phyloP scores from a whole-genome alignment of 345 rosid species.

The Rubroshorea leprosula region DNA sequence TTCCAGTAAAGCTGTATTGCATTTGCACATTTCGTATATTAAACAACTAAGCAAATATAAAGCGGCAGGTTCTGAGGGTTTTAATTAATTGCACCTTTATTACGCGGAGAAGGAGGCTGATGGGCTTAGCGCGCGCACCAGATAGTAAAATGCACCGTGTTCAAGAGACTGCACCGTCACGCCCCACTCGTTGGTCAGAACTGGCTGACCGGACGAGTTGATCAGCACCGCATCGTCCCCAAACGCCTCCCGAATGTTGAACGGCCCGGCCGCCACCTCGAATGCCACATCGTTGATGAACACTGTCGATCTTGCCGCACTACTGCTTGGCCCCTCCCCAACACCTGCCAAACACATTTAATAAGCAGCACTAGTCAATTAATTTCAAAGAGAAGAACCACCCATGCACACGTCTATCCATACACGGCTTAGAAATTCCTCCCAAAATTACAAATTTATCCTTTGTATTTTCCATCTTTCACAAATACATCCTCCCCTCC shows the following conservation, averaged over 20 bases:
- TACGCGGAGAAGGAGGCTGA: background rate
- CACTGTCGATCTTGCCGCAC: slow-evolving; percentile 43
- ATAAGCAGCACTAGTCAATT: slow-evolving; percentile 16
- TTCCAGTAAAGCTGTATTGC: too few species aligned
- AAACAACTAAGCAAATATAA: too few species aligned
- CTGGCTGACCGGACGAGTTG: slow-evolving; percentile 71
- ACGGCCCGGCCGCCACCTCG: slow-evolving; percentile 62
- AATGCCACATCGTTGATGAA: slow-evolving; percentile 85
- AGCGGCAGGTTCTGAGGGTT: too few species aligned
- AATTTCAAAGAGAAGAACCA: slow-evolving; percentile 13
- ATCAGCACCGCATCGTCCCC: slow-evolving; percentile 76
- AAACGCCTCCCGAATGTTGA: slow-evolving; percentile 79
- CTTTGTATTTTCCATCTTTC: too few species aligned
- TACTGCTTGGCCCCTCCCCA: slow-evolving; percentile 17
- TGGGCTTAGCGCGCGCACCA: slow-evolving; percentile 30
- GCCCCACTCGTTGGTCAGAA: slow-evolving; percentile 82
- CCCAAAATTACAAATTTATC: too few species aligned
- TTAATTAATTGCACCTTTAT: background rate
- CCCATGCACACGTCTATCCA: slow-evolving; percentile 58
- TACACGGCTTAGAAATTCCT: too few species aligned
- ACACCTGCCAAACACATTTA: slow-evolving; percentile 21
- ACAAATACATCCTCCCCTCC: too few species aligned
- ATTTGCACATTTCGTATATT: too few species aligned
- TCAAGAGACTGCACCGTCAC: slow-evolving; percentile 73
- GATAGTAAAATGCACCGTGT: slow-evolving; percentile 78